phyloP scores from a whole-genome alignment of 208 protist genomes.

The Sergeia podlipaevii region DNA sequence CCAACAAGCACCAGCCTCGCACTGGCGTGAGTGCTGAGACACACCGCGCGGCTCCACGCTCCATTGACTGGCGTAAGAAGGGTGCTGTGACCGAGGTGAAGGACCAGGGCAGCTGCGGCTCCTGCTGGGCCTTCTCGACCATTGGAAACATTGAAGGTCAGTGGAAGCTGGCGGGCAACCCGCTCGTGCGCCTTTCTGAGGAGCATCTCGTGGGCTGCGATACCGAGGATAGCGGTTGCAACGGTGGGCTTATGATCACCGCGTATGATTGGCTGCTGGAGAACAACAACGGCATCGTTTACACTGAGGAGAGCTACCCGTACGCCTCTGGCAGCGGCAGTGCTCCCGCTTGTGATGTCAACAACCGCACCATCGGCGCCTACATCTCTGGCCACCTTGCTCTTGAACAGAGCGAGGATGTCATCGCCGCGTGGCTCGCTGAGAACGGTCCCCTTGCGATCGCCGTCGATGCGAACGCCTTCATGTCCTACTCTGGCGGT shows the following conservation, averaged over 20 bases:
- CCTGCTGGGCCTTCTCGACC: slow-evolving; percentile 94
- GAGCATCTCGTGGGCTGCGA: slow-evolving; percentile 94
- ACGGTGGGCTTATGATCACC: slow-evolving; percentile 84
- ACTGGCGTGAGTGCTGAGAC: slow-evolving; percentile 5
- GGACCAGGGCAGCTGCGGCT: slow-evolving; percentile 93
- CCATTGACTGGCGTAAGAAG: slow-evolving; percentile 76
- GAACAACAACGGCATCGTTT: slow-evolving; percentile 55
- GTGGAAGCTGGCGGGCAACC: slow-evolving; percentile 48
- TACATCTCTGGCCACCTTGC: slow-evolving; percentile 45
- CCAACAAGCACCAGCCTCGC: slow-evolving; percentile 7
- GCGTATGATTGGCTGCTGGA: slow-evolving; percentile 71
- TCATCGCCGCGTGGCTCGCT: slow-evolving; percentile 59
- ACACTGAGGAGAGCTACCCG: slow-evolving; percentile 75
- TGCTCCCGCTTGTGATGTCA: slow-evolving; percentile 29
- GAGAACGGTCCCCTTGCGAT: slow-evolving; percentile 72
- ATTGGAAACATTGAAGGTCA: slow-evolving; percentile 69
- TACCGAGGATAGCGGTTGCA: slow-evolving; percentile 69
- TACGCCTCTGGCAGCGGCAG: slow-evolving; percentile 56
- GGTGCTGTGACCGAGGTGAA: slow-evolving; percentile 92
- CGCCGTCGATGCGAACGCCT: slow-evolving; percentile 78
- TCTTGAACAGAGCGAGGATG: slow-evolving; percentile 52
- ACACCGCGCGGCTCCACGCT: slow-evolving; percentile 1
- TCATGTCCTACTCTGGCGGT: slow-evolving; percentile 51
- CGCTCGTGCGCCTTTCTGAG: slow-evolving; percentile 81
- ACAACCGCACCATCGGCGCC: slow-evolving; percentile 40